A percentile compares a stretch with the other conserved stretches of the same genome.
Evolutionary conservation across 768 basidiomycete species (phyloP).

Genomic region (Rhodocollybia butyracea): DNA sequence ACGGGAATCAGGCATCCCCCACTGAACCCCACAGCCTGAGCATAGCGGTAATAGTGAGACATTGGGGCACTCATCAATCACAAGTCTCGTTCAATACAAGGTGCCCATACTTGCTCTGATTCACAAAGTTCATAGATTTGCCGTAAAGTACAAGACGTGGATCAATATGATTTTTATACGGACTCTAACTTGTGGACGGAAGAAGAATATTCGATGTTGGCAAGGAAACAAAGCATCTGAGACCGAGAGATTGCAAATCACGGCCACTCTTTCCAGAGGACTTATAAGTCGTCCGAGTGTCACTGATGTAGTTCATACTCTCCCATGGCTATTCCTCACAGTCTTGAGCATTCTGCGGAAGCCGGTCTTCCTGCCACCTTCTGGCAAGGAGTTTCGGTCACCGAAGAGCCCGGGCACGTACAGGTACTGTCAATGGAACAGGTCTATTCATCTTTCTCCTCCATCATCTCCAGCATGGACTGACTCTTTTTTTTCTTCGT

Average conservation of each 20-base stretch:
- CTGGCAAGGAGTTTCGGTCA: background rate
- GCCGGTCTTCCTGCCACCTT: slow-evolving; percentile 1
- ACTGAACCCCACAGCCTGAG: no score
- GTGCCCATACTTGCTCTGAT: background rate
- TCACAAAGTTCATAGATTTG: background rate
- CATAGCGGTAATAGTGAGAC: background rate
- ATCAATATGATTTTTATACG: background rate
- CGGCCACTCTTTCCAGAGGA: background rate
- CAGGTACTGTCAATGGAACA: slow-evolving; percentile 3
- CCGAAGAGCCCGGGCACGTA: background rate
- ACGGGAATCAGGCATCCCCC: background rate
- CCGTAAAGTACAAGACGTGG: background rate
- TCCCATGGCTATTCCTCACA: slow-evolving; percentile 1
- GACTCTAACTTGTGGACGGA: background rate
- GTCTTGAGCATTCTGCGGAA: background rate
- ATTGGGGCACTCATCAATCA: background rate
- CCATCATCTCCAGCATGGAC: background rate
- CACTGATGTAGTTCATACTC: background rate
- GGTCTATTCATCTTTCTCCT: background rate
- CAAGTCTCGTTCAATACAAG: background rate
- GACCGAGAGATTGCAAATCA: background rate
- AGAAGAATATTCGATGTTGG: background rate
- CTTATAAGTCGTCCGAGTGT: background rate
- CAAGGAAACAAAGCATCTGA: background rate
- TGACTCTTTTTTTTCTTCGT: background rate